Conservation (phyloP, 2,329 filamentous ascomycete genomes). For the Didymella segeticola region DNA sequence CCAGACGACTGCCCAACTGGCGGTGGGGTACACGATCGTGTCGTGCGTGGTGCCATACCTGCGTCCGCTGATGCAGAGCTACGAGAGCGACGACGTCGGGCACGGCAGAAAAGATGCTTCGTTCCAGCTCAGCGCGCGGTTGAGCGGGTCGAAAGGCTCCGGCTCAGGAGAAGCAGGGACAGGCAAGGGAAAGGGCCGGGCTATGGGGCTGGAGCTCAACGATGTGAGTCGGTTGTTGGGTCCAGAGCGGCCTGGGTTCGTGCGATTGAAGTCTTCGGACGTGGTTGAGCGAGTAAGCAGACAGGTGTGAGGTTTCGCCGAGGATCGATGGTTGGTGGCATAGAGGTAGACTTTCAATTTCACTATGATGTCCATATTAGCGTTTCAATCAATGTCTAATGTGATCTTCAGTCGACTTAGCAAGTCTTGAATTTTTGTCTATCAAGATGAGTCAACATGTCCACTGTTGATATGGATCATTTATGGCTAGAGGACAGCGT, state of each 20-base stretch:
- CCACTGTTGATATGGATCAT: too few relatives aligned
- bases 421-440: too few relatives aligned
- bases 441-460: too few relatives aligned
- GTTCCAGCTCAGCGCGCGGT: neutral
- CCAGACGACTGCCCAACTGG: constrained; percentile 9
- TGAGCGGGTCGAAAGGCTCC: neutral
- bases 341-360: too few relatives aligned
- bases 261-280: neutral
- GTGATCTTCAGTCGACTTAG: too few relatives aligned
- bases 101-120: neutral
- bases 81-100: constrained; percentile 1
- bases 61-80: constrained; percentile 19
- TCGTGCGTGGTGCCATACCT: constrained; percentile 21
- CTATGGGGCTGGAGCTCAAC: neutral
- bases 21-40: constrained; percentile 16
- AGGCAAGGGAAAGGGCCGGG: neutral
- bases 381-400: too few relatives aligned
- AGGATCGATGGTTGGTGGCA: too few relatives aligned
- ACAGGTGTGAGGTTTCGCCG: too few relatives aligned
- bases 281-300: neutral
- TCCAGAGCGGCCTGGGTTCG: neutral
- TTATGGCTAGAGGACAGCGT: too few relatives aligned
- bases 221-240: neutral
- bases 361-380: too few relatives aligned
- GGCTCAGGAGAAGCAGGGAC: neutral